Evolutionary conservation across 805 yeast species (phyloP).

Genomic region (Maudiozyma barnettii): DNA sequence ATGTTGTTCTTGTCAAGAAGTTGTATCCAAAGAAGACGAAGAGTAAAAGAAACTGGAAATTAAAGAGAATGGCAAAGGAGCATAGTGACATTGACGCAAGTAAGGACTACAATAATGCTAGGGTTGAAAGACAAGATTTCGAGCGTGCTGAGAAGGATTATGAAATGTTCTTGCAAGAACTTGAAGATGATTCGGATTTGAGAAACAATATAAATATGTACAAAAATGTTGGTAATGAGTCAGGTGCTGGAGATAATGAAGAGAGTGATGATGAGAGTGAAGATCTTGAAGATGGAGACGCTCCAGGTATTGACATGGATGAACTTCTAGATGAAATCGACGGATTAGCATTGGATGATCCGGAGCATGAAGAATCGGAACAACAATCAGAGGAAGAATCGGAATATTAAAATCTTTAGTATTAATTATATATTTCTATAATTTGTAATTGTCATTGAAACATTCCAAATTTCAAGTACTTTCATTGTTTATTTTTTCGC

Average conservation of each 20-base stretch:
- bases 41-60: constrained; percentile 76
- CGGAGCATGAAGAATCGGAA: constrained; percentile 8
- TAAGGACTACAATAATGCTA: constrained; percentile 42
- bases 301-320: constrained; percentile 80
- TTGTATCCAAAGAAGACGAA: constrained; percentile 66
- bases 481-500: too few species aligned
- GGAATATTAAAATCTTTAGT: not conserved
- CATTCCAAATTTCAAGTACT: not conserved
- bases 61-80: constrained; percentile 96
- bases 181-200: constrained; percentile 93
- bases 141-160: constrained; percentile 92
- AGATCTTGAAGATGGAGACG: constrained; percentile 54
- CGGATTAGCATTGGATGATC: constrained; percentile 73
- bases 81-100: constrained; percentile 78
- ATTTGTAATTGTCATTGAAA: not conserved
- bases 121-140: constrained; percentile 77
- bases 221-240: constrained; percentile 30
- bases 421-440: not conserved
- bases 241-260: not conserved
- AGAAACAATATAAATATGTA: constrained; percentile 85
- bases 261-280: constrained; percentile 34
- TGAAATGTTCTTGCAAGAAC: constrained; percentile 89
- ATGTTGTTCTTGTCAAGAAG: constrained; percentile 82
- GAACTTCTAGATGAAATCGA: constrained; percentile 92
- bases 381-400: not conserved